Base-by-base conservation (phyloP, 768 basidiomycete species). In the Collybia sordida region DNA sequence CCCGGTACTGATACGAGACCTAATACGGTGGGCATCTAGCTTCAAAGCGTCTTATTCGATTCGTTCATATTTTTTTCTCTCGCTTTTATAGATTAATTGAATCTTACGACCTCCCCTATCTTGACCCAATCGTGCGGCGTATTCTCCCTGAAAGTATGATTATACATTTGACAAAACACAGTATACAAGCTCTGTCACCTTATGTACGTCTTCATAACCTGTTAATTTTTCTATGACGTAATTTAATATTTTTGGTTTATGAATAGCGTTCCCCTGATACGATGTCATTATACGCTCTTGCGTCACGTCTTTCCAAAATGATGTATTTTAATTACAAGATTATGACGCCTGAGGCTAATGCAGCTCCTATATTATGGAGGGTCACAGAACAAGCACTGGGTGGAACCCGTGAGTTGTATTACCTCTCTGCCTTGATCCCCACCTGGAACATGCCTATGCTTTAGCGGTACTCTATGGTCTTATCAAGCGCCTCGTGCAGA, bases 351-450 rank as follows among this genome's bases (percentile, higher is more conserved):
- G 89, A 90, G 60, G 68, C 77, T 54, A 96, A 95, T 61, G 78
- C 78, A 2, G 82, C 83, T 7, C 87, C 88, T 1, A 66, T 93
- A 17, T 73, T 93, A 28, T 96, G 93, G 93, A 77, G 88, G 14
- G 73, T 84, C 1, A 76, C 86, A 24, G 59, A 56, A 18, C 77
- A 82, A 49, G 72, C 74, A 11, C 71, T 95, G 46, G 80, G 83
- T 43, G 85, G 90, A 35, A 84, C 83, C 48, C 88, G 93, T 95
- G 69, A 42, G 92, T 80, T 36, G 2, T 11, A 31, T 46, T 51
- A 45, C 38, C 18, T 28, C 34, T 40, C 15, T 42, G 48, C 43
- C 51, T 59, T 63, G 31, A 52, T 54, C 42, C 52, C 57, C 47
- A 48, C 40, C 47, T 43, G 49, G 45, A 51, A 27, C 47, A 23